These are phyloP conservation scores for Podospora sp. DNA, from an alignment of 495 filamentous ascomycete genomes.

Conservation along the genomic window DNA sequence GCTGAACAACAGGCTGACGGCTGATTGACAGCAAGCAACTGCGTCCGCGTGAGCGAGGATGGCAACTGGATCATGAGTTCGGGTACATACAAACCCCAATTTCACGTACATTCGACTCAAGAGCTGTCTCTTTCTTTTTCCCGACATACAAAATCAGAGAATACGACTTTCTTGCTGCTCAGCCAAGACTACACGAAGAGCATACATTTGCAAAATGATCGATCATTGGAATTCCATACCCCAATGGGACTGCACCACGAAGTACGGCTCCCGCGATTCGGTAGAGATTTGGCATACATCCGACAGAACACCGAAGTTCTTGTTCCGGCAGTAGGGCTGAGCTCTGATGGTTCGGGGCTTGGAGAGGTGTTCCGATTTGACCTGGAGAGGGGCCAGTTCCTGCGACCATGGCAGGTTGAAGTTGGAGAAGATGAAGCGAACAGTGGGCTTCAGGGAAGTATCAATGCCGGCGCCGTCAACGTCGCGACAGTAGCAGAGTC, in stretches of 20 bases:
- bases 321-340: constrained; percentile 84
- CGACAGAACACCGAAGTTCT: constrained; percentile 84
- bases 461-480: constrained; percentile 83
- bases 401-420: constrained; percentile 76
- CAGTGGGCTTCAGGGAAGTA: constrained; percentile 78
- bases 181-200: constrained; percentile 95
- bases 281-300: constrained; percentile 85
- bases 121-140: constrained; percentile 91
- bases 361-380: constrained; percentile 94
- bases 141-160: constrained; percentile 90
- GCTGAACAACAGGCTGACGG: constrained; percentile 10
- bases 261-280: constrained; percentile 87
- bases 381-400: constrained; percentile 78
- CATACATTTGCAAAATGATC: constrained; percentile 87
- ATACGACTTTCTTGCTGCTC: constrained; percentile 89
- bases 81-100: constrained; percentile 92
- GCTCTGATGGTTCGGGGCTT: constrained; percentile 66
- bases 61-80: constrained; percentile 98
- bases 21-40: constrained; percentile 67
- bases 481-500: constrained; percentile 85
- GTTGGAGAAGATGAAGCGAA: constrained; percentile 79
- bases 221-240: constrained; percentile 92
- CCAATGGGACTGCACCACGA: constrained; percentile 85
- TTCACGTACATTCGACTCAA: constrained; percentile 91
- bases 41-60: constrained; percentile 89